Base-by-base conservation (phyloP, 2,329 filamentous ascomycete species). In the Botrytis hyacinthi region DNA sequence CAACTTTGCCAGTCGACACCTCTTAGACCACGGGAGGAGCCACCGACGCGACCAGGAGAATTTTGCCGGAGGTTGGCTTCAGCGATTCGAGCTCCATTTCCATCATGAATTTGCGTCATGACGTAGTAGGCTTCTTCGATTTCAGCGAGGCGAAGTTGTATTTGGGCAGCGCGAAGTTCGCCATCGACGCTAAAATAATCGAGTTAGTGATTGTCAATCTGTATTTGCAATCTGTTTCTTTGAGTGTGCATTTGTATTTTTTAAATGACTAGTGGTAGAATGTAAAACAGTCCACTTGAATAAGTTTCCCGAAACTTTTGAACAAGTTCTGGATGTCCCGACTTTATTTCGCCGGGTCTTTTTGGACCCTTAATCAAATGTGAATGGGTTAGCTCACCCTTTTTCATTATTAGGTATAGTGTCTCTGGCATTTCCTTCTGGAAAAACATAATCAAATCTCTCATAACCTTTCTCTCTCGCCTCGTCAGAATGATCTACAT, bases 141-240 rank as follows among this genome's bases (percentile, higher is more conserved):
- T 80, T 92, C 90, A 20, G 88, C 87, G 70, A 90, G 84, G 1
- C 89, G 85, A 76, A 92, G 83, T 74, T 90, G 85, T 61, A 91
- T 88, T 77, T 92, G 89, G 0, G 89, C 89, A 57, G 83, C 83
- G 18, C 90, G 86, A 7, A 92, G 83, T 71, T 89, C 86, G 4
- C 79, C 83, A 77, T 92, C 90, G 1, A 91, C 86, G 7, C 70
- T 72, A 48, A n/a, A n/a, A n/a, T 7, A 37, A 16, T 14, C 7
- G 35, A 12, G 48, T 57, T 4, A 57, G 48, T 42, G 14, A 32
- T 29, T 32, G 18, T 7, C 1, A 7, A 16, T 32, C 35, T 14
- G 8, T 51, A 2, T 68, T 2, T 20, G 18, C 14, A 29, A 22
- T 42, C 16, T 4, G 22, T 6, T 4, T 10, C n/a, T 68, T 20